Evolutionary conservation across 208 protist species (phyloP).

Genomic region (Leishmania guyanensis): DNA sequence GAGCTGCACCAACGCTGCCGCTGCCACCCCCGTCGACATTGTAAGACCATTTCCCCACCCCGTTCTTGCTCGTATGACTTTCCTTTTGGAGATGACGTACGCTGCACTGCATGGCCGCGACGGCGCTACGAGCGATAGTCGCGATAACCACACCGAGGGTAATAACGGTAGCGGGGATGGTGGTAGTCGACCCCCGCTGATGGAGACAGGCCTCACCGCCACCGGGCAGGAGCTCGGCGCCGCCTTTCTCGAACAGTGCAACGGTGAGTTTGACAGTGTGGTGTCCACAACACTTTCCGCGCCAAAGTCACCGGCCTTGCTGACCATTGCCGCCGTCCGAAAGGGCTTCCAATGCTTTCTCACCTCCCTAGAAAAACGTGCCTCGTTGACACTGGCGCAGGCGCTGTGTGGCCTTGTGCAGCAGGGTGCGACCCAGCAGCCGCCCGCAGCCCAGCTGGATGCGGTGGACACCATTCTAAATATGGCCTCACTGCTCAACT

Average conservation of each 20-base stretch:
- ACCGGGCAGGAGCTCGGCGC: slow-evolving; percentile 22
- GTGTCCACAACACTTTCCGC: slow-evolving; percentile 24
- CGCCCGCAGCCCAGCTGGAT: slow-evolving; percentile 27
- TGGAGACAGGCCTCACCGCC: slow-evolving; percentile 32
- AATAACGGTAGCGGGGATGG: not conserved
- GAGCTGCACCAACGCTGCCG: not conserved
- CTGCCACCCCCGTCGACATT: not conserved
- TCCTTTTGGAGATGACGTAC: slow-evolving; percentile 45
- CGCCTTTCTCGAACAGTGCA: slow-evolving; percentile 22
- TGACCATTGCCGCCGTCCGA: slow-evolving; percentile 41
- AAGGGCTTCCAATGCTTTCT: slow-evolving; percentile 68
- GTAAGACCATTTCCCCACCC: slow-evolving; percentile 30
- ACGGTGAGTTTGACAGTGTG: slow-evolving; percentile 28
- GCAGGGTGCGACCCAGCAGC: slow-evolving; percentile 14
- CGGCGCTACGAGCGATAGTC: not conserved
- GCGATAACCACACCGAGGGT: slow-evolving; percentile 3
- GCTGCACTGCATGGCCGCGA: slow-evolving; percentile 24
- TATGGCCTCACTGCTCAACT: slow-evolving; percentile 63
- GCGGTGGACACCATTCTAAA: slow-evolving; percentile 73
- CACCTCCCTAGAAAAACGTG: slow-evolving; percentile 37
- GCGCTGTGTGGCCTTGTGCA: slow-evolving; percentile 49
- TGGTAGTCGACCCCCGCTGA: slow-evolving; percentile 7
- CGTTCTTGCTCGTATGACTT: slow-evolving; percentile 38
- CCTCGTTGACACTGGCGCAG: slow-evolving; percentile 55
- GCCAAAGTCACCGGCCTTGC: slow-evolving; percentile 28